Evolutionary conservation across 768 basidiomycete genomes (phyloP).

Genomic region (Boletus patriciae): DNA sequence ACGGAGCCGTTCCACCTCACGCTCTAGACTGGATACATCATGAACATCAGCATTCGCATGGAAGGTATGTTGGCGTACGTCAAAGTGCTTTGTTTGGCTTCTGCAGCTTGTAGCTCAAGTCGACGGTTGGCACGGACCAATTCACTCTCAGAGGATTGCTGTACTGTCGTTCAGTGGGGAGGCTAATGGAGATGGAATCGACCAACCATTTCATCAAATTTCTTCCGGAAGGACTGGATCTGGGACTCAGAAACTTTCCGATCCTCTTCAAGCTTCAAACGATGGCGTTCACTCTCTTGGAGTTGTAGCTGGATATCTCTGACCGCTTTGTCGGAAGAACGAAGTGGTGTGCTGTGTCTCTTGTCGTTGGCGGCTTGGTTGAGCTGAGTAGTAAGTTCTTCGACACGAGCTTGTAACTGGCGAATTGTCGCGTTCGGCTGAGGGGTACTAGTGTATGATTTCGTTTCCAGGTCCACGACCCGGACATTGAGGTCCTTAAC

Average conservation of each 20-base stretch:
- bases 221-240: conserved; percentile 53
- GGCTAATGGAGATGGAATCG: background rate
- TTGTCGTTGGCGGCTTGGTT: conserved; percentile 45
- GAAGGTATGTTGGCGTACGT: conserved; percentile 44
- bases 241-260: conserved; percentile 58
- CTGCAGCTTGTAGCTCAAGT: conserved; percentile 73
- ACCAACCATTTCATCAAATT: conserved; percentile 63
- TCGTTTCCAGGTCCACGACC: conserved; percentile 81
- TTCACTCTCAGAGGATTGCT: conserved; percentile 73
- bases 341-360: conserved; percentile 33
- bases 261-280: conserved; percentile 64
- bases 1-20: conserved; percentile 69
- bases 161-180: conserved; percentile 10
- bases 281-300: conserved; percentile 62
- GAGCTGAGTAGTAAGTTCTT: conserved; percentile 59
- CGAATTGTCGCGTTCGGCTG: conserved; percentile 55
- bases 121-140: conserved; percentile 71
- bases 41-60: conserved; percentile 2
- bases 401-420: conserved; percentile 67
- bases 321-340: conserved; percentile 46
- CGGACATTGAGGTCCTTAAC: conserved; percentile 82
- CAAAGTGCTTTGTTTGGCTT: conserved; percentile 68
- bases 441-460: conserved; percentile 65
- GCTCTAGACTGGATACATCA: conserved; percentile 48
- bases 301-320: conserved; percentile 56